These are phyloP conservation scores for Domatiomyces globalis DNA, from an alignment of 2,329 filamentous ascomycete species.

Conservation along the genomic window DNA sequence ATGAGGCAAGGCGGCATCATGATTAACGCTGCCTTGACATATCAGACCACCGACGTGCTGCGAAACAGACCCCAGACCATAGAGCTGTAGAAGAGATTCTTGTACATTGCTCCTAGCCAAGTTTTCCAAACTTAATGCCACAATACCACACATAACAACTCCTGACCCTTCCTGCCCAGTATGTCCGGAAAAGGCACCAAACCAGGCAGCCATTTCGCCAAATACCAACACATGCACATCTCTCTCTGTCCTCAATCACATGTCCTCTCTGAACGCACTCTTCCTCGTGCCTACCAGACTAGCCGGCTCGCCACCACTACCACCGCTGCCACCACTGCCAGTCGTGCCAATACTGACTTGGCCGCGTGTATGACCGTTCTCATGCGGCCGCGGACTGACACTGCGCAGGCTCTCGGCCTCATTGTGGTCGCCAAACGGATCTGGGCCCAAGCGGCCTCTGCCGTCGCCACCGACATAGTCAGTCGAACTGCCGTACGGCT, in stretches of 20 bases:
- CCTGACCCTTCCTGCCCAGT: neutral
- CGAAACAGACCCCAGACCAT: slow-evolving; percentile 28
- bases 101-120: neutral
- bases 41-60: slow-evolving; percentile 24
- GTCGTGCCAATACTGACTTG: slow-evolving; percentile 18
- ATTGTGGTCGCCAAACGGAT: slow-evolving; percentile 60
- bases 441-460: slow-evolving; percentile 30
- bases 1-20: slow-evolving; percentile 37
- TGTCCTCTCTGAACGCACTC: slow-evolving; percentile 17
- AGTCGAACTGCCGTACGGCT: slow-evolving; percentile 27
- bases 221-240: neutral
- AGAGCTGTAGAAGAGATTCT: slow-evolving; percentile 15
- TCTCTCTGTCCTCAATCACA: slow-evolving; percentile 3
- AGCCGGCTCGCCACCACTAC: slow-evolving; percentile 11
- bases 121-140: neutral
- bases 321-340: slow-evolving; percentile 25
- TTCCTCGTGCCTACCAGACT: slow-evolving; percentile 18
- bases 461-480: slow-evolving; percentile 31
- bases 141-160: neutral
- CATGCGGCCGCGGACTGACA: slow-evolving; percentile 62
- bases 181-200: neutral
- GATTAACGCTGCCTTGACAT: slow-evolving; percentile 48
- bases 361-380: neutral
- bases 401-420: slow-evolving; percentile 51
- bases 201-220: neutral